Conservation (phyloP, 768 basidiomycete genomes). For the Pisolithus albus region DNA sequence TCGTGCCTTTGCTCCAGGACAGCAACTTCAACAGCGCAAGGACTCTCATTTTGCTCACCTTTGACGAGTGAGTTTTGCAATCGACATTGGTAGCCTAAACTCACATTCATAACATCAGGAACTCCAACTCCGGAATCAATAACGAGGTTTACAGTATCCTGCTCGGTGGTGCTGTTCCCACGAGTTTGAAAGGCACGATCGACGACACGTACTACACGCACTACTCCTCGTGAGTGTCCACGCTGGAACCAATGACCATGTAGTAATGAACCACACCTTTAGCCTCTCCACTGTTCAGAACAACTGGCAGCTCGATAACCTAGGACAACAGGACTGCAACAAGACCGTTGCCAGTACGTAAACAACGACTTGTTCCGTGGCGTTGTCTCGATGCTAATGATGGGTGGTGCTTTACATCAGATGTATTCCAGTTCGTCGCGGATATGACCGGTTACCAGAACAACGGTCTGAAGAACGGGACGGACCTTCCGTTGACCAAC, state of each 20-base stretch:
- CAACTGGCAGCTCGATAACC: conserved; percentile 53
- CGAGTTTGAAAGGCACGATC: conserved; percentile 33
- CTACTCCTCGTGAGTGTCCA: conserved; percentile 35
- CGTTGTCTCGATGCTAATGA: background rate
- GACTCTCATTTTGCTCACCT: conserved; percentile 54
- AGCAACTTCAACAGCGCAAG: conserved; percentile 44
- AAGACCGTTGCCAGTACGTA: conserved; percentile 21
- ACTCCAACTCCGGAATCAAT: conserved; percentile 27
- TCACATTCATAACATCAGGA: conserved; percentile 7
- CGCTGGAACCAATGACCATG: background rate
- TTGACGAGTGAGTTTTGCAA: conserved; percentile 44
- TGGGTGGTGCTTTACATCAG: conserved; percentile 13
- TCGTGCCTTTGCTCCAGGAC: conserved; percentile 45
- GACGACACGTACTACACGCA: conserved; percentile 53
- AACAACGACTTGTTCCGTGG: background rate
- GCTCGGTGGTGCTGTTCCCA: conserved; percentile 39
- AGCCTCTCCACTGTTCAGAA: conserved; percentile 46
- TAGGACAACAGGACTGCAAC: conserved; percentile 52
- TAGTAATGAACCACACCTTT: background rate
- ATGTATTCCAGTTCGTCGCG: conserved; percentile 49
- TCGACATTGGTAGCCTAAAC: background rate
- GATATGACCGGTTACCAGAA: conserved; percentile 39
- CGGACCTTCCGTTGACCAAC: conserved; percentile 21
- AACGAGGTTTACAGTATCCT: conserved; percentile 43
- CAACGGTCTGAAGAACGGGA: conserved; percentile 23